Percentiles rank a stretch among this genome's conserved stretches.
Evolutionary conservation across 257 asterid genomes (phyloP).

Genomic region (Solanum appendiculatum): DNA sequence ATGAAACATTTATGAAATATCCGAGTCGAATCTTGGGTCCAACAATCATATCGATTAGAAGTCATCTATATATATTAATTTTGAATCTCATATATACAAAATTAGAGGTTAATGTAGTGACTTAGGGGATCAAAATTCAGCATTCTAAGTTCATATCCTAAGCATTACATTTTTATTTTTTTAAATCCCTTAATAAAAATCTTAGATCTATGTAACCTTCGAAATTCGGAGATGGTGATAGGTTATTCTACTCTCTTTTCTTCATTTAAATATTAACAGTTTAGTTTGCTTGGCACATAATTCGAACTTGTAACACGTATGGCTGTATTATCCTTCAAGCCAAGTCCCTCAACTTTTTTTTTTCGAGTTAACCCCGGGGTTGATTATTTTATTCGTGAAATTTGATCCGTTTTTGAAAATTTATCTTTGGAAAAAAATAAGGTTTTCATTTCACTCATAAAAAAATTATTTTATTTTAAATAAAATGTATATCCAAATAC

Average conservation of each 20-base stretch:
- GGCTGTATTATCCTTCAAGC: neutral
- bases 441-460: neutral
- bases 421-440: too few relatives aligned
- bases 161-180: neutral
- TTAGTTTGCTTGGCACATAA: neutral
- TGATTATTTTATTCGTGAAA: neutral
- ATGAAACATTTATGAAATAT: neutral
- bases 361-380: neutral
- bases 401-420: neutral
- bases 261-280: neutral
- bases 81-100: neutral
- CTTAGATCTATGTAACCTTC: neutral
- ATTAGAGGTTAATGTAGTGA: neutral
- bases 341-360: neutral
- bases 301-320: neutral
- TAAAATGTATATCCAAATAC: neutral
- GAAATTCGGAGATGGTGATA: neutral
- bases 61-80: too few relatives aligned
- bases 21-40: accelerated
- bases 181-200: too few relatives aligned
- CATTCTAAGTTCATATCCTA: too few relatives aligned
- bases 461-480: neutral
- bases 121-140: too few relatives aligned
- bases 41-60: too few relatives aligned
- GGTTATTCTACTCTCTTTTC: too few relatives aligned